Conservation (phyloP, 2,329 filamentous ascomycete species). For the Aureobasidium leucospermi region DNA sequence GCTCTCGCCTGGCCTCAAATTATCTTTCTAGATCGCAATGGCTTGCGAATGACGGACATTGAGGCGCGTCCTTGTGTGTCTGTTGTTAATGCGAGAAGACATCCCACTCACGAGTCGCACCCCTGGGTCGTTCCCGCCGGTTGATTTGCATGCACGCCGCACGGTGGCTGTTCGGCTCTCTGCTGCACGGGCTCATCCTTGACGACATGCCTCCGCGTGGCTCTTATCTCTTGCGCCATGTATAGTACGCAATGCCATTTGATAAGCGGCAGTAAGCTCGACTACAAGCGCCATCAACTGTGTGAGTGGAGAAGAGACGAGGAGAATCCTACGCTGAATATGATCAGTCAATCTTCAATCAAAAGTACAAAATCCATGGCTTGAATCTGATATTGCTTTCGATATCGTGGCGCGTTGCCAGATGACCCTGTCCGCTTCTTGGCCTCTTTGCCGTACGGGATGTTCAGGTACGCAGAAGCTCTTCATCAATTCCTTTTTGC, state of each 20-base stretch:
- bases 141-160: conserved; percentile 4
- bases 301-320: background rate
- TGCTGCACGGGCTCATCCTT: conserved; percentile 1
- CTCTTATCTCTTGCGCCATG: conserved; percentile 5
- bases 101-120: background rate
- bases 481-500: background rate
- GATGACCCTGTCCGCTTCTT: conserved; percentile 10
- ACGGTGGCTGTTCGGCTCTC: conserved; percentile 6
- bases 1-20: background rate
- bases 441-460: background rate
- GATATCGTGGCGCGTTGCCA: conserved; percentile 7
- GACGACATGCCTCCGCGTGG: background rate
- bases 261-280: background rate
- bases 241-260: conserved; percentile 1
- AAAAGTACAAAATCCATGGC: background rate
- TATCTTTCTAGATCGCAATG: background rate
- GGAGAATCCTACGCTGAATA: background rate
- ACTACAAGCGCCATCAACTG: background rate
- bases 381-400: background rate
- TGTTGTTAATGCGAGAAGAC: background rate
- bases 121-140: background rate
- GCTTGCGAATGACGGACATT: background rate
- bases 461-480: conserved; percentile 11
- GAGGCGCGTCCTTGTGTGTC: background rate
- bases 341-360: conserved; percentile 2